phyloP scores from a whole-genome alignment of 805 yeast species.

The Myxozyma vanderwaltii region DNA sequence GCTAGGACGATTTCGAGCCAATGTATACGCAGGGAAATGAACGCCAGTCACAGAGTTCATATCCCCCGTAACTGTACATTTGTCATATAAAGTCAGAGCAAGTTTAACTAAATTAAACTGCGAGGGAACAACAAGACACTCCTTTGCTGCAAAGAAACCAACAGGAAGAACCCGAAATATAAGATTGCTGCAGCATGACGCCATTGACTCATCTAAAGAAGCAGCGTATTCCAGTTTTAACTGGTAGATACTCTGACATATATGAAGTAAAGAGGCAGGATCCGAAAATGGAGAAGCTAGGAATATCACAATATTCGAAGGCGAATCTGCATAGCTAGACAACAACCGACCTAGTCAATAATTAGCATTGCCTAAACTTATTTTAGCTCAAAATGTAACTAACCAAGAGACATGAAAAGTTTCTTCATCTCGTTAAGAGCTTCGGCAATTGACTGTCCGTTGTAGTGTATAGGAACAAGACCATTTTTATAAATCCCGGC shows the following conservation, averaged over 20 bases:
- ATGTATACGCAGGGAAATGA: slow-evolving; percentile 40
- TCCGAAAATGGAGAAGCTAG: slow-evolving; percentile 28
- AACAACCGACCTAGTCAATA: slow-evolving; percentile 9
- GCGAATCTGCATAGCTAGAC: slow-evolving; percentile 7
- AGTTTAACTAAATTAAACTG: slow-evolving; percentile 38
- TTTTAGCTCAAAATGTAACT: background rate
- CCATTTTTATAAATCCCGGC: slow-evolving; percentile 26
- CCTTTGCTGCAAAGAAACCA: slow-evolving; percentile 34
- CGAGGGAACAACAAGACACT: slow-evolving; percentile 38
- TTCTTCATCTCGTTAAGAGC: slow-evolving; percentile 24
- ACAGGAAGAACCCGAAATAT: slow-evolving; percentile 31
- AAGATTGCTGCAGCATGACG: slow-evolving; percentile 11
- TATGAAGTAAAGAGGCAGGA: slow-evolving; percentile 28
- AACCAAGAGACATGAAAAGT: slow-evolving; percentile 18
- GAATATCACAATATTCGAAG: slow-evolving; percentile 18
- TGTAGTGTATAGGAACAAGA: slow-evolving; percentile 20
- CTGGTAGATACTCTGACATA: slow-evolving; percentile 26
- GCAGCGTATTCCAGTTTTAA: slow-evolving; percentile 23
- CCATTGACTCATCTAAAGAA: slow-evolving; percentile 1
- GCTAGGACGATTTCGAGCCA: slow-evolving; percentile 43
- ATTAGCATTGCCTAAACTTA: background rate
- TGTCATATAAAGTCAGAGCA: slow-evolving; percentile 41
- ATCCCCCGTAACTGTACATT: slow-evolving; percentile 32
- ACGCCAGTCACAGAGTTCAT: background rate
- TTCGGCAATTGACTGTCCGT: slow-evolving; percentile 10